Conservation (phyloP, 2,329 filamentous ascomycete genomes). For the Fusarium falciforme region DNA sequence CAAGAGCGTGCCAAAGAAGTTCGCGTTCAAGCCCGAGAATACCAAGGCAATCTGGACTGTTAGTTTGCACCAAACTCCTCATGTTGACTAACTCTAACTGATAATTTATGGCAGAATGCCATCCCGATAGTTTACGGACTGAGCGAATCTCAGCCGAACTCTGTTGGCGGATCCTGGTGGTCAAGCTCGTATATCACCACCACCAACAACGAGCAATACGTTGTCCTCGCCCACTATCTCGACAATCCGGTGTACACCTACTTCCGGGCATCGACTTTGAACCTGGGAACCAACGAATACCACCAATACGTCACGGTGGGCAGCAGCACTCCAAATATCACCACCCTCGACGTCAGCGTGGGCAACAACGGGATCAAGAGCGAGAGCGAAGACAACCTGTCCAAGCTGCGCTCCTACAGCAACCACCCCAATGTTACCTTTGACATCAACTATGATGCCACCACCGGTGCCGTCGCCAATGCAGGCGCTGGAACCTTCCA, state of each 20-base stretch:
- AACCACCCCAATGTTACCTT: not conserved
- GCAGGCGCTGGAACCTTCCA: not conserved
- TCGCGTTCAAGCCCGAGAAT: not conserved
- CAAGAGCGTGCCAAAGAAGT: not conserved
- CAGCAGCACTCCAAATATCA: not conserved
- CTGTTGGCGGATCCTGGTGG: not conserved
- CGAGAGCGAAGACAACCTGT: not conserved
- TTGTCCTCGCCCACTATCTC: not conserved
- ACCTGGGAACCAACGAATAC: not conserved
- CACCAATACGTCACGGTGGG: not conserved
- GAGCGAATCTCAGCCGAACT: not conserved
- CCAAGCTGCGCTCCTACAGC: not conserved
- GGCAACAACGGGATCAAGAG: not conserved
- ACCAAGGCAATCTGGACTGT: not conserved
- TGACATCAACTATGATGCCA: not conserved
- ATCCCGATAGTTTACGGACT: not conserved
- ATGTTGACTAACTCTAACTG: not conserved
- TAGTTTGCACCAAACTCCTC: not conserved
- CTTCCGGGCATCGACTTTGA: not conserved
- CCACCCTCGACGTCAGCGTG: not conserved
- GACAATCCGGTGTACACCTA: not conserved
- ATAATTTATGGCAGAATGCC: not conserved
- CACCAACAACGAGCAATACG: not conserved
- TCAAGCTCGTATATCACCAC: not conserved
- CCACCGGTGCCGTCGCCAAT: not conserved